Evolutionary conservation across 1,139 yeast species (phyloP), one percentile per base, ranked within the genome.

Genomic region (Chernovozyma aurita): DNA sequence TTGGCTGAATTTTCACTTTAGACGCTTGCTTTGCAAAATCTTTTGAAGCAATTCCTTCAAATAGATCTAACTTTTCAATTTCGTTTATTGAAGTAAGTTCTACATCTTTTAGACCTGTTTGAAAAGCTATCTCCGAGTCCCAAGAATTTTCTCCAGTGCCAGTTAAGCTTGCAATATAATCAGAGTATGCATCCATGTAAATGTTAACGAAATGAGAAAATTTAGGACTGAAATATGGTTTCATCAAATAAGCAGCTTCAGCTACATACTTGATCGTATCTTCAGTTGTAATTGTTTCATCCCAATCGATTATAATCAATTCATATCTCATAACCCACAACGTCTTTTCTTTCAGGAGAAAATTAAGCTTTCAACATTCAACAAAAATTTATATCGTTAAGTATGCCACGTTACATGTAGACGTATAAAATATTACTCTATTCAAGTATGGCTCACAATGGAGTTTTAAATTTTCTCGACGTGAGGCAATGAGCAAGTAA

Each of bases 301-400:
- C 92, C 81, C 85, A 83, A 49, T 83, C 92, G 2, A 74, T 50
- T 1, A 76, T 62, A 14, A 76, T 47, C 27, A 41, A 18, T n/a
- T n/a, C n/a, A n/a, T n/a, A n/a, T n/a, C n/a, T n/a, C n/a, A n/a
- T 12, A n/a, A n/a, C n/a, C n/a, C n/a, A n/a, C n/a, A n/a, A n/a
- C n/a, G n/a, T n/a, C n/a, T 40, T 37, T 7, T 14, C 4, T 25
- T 22, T 18, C n/a, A n/a, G n/a, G n/a, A n/a, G n/a, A n/a, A n/a
- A n/a, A n/a, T n/a, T n/a, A n/a, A n/a, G n/a, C n/a, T n/a, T n/a
- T n/a, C n/a, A n/a, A n/a, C n/a, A n/a, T n/a, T n/a, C n/a, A n/a
- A n/a, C n/a, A n/a, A n/a, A n/a, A n/a, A n/a, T n/a, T n/a, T n/a
- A n/a, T n/a, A n/a, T n/a, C n/a, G n/a, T n/a, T n/a, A n/a, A n/a